phyloP scores from a whole-genome alignment of 768 basidiomycete species.

The Rhizopogon vulgaris region DNA sequence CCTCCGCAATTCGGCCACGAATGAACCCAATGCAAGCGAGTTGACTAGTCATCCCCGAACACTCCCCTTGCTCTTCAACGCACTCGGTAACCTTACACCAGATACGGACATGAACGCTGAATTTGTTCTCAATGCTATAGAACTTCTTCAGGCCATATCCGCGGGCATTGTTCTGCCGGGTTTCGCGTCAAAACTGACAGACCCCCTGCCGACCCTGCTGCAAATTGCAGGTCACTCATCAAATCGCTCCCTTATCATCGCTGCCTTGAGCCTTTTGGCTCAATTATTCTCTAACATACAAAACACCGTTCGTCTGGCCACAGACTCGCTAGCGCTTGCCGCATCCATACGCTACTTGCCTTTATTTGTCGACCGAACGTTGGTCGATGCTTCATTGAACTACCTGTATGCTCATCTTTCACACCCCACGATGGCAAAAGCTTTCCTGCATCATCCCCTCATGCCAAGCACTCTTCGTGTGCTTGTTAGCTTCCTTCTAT shows the following conservation, averaged over 20 bases:
- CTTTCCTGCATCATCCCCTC: slow-evolving; percentile 64
- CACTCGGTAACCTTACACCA: slow-evolving; percentile 55
- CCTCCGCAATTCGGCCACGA: slow-evolving; percentile 77
- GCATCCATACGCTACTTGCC: slow-evolving; percentile 70
- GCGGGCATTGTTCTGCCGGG: slow-evolving; percentile 32
- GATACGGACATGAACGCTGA: slow-evolving; percentile 65
- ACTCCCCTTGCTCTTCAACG: slow-evolving; percentile 56
- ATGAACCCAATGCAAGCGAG: slow-evolving; percentile 59
- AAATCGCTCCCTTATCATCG: slow-evolving; percentile 74
- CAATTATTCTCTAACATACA: slow-evolving; percentile 54
- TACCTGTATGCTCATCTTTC: slow-evolving; percentile 74
- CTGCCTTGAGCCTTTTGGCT: slow-evolving; percentile 54
- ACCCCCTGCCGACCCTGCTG: slow-evolving; percentile 54
- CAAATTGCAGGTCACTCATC: slow-evolving; percentile 49
- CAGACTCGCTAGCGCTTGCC: slow-evolving; percentile 53
- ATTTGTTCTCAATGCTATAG: slow-evolving; percentile 64
- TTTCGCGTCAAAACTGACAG: slow-evolving; percentile 31
- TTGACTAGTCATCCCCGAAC: slow-evolving; percentile 56
- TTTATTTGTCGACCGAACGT: slow-evolving; percentile 58
- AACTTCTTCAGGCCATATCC: slow-evolving; percentile 63
- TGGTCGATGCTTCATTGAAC: slow-evolving; percentile 68
- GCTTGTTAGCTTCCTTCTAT: slow-evolving; percentile 58
- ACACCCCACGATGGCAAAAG: slow-evolving; percentile 67
- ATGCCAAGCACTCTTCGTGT: slow-evolving; percentile 68
- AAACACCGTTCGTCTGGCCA: slow-evolving; percentile 48